Conservation (phyloP, 1,284 basidiomycete species). For the Heliocybe sulcata region DNA sequence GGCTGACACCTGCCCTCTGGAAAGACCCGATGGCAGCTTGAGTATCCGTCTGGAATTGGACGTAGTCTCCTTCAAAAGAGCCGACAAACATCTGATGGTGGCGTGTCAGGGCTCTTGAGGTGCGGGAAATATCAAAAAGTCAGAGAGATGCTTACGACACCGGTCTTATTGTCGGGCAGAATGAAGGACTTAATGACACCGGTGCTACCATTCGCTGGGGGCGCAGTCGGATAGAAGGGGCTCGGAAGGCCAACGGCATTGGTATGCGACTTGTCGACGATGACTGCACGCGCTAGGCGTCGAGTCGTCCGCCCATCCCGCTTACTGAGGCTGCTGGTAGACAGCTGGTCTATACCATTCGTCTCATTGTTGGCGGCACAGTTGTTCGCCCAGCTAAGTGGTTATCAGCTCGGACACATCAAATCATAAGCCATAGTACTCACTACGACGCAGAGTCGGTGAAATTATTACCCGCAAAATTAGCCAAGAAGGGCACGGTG, state of each 20-base stretch:
- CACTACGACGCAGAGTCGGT: conserved; percentile 46
- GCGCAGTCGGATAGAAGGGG: conserved; percentile 40
- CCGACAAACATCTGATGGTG: conserved; percentile 51
- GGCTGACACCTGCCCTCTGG: conserved; percentile 38
- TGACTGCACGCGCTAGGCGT: conserved; percentile 27
- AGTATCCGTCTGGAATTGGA: conserved; percentile 46
- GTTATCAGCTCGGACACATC: neutral
- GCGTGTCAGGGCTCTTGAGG: neutral
- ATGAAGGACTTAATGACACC: conserved; percentile 56
- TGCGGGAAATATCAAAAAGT: neutral
- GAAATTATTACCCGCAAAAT: conserved; percentile 40
- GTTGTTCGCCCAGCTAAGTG: conserved; percentile 48
- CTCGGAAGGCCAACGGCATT: conserved; percentile 40
- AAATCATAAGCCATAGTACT: conserved; percentile 14
- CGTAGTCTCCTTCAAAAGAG: conserved; percentile 44
- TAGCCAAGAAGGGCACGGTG: conserved; percentile 44
- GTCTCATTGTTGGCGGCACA: conserved; percentile 47
- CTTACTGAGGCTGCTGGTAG: conserved; percentile 5
- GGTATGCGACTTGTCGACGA: conserved; percentile 34
- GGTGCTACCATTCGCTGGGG: conserved; percentile 35
- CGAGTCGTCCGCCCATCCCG: conserved; percentile 14
- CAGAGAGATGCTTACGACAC: conserved; percentile 36
- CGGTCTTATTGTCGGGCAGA: conserved; percentile 50
- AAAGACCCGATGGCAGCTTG: conserved; percentile 39
- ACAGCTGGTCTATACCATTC: conserved; percentile 47